A percentile compares a stretch with the other conserved stretches of the same genome.
These are phyloP conservation scores for Sclerotinia minor DNA, from an alignment of 2,329 filamentous ascomycete species.

Conservation along the genomic window DNA sequence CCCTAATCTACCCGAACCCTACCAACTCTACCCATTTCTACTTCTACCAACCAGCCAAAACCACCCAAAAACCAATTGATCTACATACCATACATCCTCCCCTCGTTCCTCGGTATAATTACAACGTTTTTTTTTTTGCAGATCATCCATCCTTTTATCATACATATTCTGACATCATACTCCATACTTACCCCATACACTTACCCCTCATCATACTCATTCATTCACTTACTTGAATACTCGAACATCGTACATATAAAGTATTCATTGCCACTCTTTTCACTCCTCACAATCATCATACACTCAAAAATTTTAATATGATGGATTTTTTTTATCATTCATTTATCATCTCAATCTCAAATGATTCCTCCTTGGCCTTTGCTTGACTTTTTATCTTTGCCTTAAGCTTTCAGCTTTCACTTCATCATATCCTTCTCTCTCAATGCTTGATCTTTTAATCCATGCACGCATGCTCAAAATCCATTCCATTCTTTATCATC, in stretches of 20 bases:
- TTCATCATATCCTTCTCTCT: conserved; percentile 1
- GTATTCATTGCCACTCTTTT: background rate
- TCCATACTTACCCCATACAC: background rate
- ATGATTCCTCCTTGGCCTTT: background rate
- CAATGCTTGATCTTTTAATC: background rate
- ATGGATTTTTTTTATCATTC: conserved; percentile 13
- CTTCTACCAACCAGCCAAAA: too few relatives aligned
- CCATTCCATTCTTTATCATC: conserved; percentile 16
- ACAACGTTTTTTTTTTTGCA: background rate
- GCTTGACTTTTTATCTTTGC: background rate
- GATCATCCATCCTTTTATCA: background rate
- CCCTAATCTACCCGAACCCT: background rate
- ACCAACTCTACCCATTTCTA: too few relatives aligned
- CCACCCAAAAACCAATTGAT: too few relatives aligned
- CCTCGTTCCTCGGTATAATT: background rate
- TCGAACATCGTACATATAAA: conserved; percentile 1
- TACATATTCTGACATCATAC: conserved; percentile 1
- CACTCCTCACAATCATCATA: too few relatives aligned
- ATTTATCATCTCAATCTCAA: conserved; percentile 20
- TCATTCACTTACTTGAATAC: background rate
- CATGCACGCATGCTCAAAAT: background rate
- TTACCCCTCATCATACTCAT: background rate
- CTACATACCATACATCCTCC: too few relatives aligned
- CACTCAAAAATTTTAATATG: background rate
- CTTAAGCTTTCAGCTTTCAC: background rate